A percentile compares a stretch with the other conserved stretches of the same genome.
Evolutionary conservation across 306 rosid species (phyloP).

Genomic region (Lathyrus tuberosus): DNA sequence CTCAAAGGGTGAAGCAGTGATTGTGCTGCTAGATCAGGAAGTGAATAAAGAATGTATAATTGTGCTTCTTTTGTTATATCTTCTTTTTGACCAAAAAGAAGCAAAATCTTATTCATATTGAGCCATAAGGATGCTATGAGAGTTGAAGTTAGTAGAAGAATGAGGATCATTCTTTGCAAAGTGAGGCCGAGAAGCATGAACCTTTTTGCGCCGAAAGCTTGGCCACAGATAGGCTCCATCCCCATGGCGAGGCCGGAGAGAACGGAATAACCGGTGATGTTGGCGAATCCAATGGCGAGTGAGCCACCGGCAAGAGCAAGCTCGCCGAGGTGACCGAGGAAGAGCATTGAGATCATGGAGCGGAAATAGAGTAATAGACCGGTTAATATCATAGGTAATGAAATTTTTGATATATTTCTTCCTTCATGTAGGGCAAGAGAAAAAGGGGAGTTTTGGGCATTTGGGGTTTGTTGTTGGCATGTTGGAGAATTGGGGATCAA

Average conservation of each 20-base stretch:
- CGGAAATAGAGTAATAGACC: too few species aligned
- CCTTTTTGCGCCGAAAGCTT: conserved; percentile 42
- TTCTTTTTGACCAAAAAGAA: conserved; percentile 40
- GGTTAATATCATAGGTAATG: too few species aligned
- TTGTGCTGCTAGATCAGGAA: conserved; percentile 46
- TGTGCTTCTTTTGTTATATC: conserved; percentile 46
- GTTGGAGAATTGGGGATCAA: too few species aligned
- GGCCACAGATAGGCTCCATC: conserved; percentile 50
- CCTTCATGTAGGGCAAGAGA: too few species aligned
- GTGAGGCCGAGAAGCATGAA: conserved; percentile 42
- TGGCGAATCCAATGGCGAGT: too few species aligned
- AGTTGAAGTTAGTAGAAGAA: conserved; percentile 36
- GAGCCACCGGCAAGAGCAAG: too few species aligned
- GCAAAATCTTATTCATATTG: conserved; percentile 34
- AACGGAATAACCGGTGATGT: too few species aligned
- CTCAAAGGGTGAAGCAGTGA: conserved; percentile 44
- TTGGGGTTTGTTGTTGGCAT: too few species aligned
- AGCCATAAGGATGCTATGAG: conserved; percentile 40
- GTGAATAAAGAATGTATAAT: conserved; percentile 32
- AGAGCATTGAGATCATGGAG: too few species aligned
- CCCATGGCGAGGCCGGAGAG: conserved; percentile 56
- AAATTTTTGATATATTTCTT: too few species aligned
- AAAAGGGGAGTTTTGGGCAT: too few species aligned
- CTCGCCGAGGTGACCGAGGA: too few species aligned
- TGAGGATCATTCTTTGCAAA: conserved; percentile 38